phyloP scores from a whole-genome alignment of 1,139 yeast species.

The Hyphopichia wangnamkhiaoensis region DNA sequence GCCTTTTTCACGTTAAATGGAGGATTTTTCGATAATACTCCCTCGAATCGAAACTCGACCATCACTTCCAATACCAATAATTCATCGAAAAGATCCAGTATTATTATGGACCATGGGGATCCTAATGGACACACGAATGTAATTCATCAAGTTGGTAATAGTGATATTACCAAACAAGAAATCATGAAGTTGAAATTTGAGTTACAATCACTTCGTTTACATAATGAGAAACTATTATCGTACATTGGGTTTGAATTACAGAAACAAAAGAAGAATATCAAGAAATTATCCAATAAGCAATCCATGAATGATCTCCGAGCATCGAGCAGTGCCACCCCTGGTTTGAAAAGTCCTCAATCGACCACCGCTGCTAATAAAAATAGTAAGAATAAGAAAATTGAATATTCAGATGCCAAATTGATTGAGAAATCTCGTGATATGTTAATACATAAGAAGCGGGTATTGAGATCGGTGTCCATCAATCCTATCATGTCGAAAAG shows the following conservation, averaged over 20 bases:
- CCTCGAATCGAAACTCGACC: slow-evolving; percentile 24
- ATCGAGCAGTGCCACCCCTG: slow-evolving; percentile 8
- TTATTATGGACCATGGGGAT: slow-evolving; percentile 25
- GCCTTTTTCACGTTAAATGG: slow-evolving; percentile 29
- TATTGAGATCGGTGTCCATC: slow-evolving; percentile 46
- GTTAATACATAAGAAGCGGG: slow-evolving; percentile 46
- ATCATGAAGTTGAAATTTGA: slow-evolving; percentile 55
- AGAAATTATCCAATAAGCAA: slow-evolving; percentile 42
- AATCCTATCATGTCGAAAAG: slow-evolving; percentile 40
- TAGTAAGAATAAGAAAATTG: slow-evolving; percentile 23
- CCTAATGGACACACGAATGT: slow-evolving; percentile 9
- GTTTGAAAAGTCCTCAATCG: neutral
- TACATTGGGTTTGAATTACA: slow-evolving; percentile 61
- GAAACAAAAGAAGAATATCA: slow-evolving; percentile 46
- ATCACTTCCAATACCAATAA: slow-evolving; percentile 13
- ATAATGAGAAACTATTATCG: slow-evolving; percentile 56
- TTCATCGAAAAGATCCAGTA: slow-evolving; percentile 43
- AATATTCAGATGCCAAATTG: slow-evolving; percentile 57
- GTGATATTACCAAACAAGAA: slow-evolving; percentile 50
- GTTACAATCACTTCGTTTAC: slow-evolving; percentile 52
- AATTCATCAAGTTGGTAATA: slow-evolving; percentile 15
- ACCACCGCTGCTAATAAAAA: slow-evolving; percentile 7
- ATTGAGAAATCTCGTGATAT: slow-evolving; percentile 45
- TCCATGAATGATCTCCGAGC: slow-evolving; percentile 19
- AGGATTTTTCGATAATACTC: slow-evolving; percentile 9